phyloP scores from a whole-genome alignment of 2,329 filamentous ascomycete genomes.

The Phaeosphaeria sp. region DNA sequence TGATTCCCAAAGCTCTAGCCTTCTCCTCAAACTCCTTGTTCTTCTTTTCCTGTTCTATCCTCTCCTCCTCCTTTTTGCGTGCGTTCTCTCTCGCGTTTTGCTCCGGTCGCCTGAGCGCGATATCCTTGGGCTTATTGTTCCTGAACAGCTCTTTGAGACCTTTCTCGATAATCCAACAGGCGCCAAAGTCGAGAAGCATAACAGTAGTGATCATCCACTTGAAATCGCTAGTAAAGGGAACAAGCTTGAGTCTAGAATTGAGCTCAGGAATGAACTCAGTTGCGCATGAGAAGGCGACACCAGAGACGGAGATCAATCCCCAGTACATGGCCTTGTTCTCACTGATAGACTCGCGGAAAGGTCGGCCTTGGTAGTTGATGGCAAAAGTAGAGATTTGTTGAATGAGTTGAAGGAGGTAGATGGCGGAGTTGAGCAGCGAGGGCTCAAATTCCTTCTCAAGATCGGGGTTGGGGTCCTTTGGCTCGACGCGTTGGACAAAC shows the following conservation, averaged over 20 bases:
- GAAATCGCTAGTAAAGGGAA: constrained; percentile 88
- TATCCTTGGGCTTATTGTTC: constrained; percentile 92
- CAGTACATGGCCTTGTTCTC: constrained; percentile 99
- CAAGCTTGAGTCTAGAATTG: constrained; percentile 90
- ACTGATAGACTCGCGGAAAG: constrained; percentile 93
- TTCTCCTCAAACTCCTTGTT: constrained; percentile 39
- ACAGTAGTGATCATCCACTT: constrained; percentile 81
- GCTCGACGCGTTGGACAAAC: constrained; percentile 83
- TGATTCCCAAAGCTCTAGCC: constrained; percentile 20
- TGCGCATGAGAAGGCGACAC: constrained; percentile 90
- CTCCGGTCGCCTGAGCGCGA: constrained; percentile 83
- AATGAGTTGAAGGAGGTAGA: constrained; percentile 96
- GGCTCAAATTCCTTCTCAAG: constrained; percentile 94
- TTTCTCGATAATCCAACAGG: constrained; percentile 88
- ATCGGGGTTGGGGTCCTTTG: constrained; percentile 73
- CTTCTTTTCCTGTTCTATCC: constrained; percentile 43
- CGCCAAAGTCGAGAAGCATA: constrained; percentile 87
- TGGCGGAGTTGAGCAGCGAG: constrained; percentile 92
- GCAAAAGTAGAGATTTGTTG: constrained; percentile 99
- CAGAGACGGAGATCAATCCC: constrained; percentile 88
- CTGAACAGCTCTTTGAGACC: constrained; percentile 84
- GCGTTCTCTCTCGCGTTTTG: constrained; percentile 79
- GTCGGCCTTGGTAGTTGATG: constrained; percentile 98
- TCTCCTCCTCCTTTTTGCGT: constrained; percentile 67
- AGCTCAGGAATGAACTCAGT: constrained; percentile 95